Evolutionary conservation across 495 filamentous ascomycete species (phyloP).

Genomic region (Neurospora hispaniola): DNA sequence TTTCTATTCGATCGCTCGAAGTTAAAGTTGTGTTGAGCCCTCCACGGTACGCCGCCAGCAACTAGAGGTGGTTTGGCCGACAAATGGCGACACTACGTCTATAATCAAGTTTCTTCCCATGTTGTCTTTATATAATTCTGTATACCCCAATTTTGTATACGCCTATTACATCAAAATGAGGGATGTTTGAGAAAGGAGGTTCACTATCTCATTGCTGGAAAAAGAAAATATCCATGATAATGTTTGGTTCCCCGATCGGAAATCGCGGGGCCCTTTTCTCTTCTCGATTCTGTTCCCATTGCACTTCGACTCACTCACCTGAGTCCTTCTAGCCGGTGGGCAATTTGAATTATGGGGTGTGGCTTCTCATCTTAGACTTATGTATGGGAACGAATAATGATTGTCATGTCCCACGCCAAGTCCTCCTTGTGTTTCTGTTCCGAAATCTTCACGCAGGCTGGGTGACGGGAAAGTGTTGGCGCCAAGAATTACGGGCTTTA

Average conservation of each 20-base stretch:
- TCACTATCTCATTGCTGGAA: neutral
- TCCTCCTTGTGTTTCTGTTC: neutral
- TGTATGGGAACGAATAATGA: neutral
- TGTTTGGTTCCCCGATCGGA: neutral
- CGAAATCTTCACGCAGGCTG: neutral
- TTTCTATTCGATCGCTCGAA: neutral
- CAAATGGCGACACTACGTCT: neutral
- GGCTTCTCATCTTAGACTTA: neutral
- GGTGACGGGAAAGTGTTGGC: neutral
- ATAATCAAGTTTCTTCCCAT: neutral
- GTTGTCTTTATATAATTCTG: constrained; percentile 1
- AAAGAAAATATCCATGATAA: neutral
- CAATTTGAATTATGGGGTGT: neutral
- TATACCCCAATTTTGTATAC: neutral
- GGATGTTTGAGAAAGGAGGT: neutral
- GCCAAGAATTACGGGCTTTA: neutral
- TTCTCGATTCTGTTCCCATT: neutral
- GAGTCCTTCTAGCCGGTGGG: neutral
- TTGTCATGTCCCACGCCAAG: neutral
- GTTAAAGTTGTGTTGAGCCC: neutral
- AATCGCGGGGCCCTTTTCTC: neutral
- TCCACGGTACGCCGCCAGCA: neutral
- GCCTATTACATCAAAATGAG: neutral
- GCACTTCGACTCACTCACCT: neutral
- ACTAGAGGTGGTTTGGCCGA: neutral